A percentile compares a stretch with the other conserved stretches of the same genome.
These are phyloP conservation scores for Tuctoria greenei DNA, from an alignment of 176 grass and related monocot species.

Conservation along the genomic window DNA sequence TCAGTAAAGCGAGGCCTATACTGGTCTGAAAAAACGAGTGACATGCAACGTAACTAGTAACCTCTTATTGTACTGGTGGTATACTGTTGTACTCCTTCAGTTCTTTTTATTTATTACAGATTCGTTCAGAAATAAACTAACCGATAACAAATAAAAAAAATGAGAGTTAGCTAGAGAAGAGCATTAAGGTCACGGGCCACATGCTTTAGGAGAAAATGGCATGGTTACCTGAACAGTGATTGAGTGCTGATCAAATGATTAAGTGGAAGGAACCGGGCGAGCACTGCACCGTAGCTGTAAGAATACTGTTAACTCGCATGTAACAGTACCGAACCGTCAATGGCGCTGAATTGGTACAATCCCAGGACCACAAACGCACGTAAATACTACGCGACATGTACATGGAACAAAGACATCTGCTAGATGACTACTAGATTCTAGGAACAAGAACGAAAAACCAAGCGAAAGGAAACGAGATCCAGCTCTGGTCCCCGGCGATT, in stretches of 20 bases:
- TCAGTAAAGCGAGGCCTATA: too few species aligned
- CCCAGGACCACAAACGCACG: constrained; percentile 20
- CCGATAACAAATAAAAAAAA: too few species aligned
- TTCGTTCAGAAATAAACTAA: too few species aligned
- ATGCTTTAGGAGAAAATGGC: background rate
- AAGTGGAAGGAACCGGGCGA: too few species aligned
- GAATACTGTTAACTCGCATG: background rate
- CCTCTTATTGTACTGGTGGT: too few species aligned
- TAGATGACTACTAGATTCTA: background rate
- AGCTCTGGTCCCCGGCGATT: background rate
- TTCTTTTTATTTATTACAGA: too few species aligned
- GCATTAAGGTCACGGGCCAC: background rate
- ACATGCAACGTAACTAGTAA: too few species aligned
- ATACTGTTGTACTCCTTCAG: too few species aligned
- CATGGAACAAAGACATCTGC: background rate
- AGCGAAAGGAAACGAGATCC: background rate
- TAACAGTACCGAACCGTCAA: background rate
- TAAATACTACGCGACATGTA: background rate
- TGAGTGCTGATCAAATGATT: background rate
- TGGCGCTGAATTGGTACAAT: background rate
- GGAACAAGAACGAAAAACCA: background rate
- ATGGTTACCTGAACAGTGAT: background rate
- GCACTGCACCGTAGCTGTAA: too few species aligned
- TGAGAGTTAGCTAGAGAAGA: background rate
- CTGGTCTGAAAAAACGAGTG: too few species aligned